phyloP scores from a whole-genome alignment of 257 asterid species.

The Solanum sejunctum region DNA sequence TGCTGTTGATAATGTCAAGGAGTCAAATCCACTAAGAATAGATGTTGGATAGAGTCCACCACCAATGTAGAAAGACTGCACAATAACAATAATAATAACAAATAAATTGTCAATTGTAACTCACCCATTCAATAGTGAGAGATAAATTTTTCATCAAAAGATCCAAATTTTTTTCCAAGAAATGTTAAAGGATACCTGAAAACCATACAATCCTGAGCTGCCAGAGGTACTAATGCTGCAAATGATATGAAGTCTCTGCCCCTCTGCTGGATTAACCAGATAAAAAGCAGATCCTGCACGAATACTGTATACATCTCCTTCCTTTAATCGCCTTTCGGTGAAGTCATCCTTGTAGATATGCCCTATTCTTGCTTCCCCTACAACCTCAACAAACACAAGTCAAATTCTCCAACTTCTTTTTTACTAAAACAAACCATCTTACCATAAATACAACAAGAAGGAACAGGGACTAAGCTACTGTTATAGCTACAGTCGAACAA shows the following conservation, averaged over 20 bases:
- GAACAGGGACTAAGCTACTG: too few species aligned
- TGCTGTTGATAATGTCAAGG: constrained; percentile 49
- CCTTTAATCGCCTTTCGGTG: constrained; percentile 42
- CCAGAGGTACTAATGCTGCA: constrained; percentile 61
- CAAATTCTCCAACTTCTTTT: neutral
- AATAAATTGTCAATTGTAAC: neutral
- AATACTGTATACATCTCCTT: constrained; percentile 67
- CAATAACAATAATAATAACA: too few species aligned
- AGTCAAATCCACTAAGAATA: constrained; percentile 69
- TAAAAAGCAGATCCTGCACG: constrained; percentile 81
- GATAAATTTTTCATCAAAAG: neutral
- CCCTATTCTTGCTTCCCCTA: constrained; percentile 81
- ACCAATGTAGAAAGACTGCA: constrained; percentile 70
- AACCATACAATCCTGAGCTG: constrained; percentile 33
- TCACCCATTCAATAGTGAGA: neutral
- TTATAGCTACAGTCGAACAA: too few species aligned
- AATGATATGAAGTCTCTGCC: constrained; percentile 55
- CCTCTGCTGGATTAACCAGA: constrained; percentile 41
- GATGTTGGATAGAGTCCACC: constrained; percentile 78
- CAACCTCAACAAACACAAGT: neutral
- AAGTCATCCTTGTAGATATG: constrained; percentile 60
- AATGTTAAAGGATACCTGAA: constrained; percentile 35
- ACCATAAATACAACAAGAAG: too few species aligned
- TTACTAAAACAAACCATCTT: neutral
- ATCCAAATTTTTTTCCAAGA: neutral